Evolutionary conservation across 495 filamentous ascomycete species (phyloP).

Genomic region (Clohesyomyces aquaticus): DNA sequence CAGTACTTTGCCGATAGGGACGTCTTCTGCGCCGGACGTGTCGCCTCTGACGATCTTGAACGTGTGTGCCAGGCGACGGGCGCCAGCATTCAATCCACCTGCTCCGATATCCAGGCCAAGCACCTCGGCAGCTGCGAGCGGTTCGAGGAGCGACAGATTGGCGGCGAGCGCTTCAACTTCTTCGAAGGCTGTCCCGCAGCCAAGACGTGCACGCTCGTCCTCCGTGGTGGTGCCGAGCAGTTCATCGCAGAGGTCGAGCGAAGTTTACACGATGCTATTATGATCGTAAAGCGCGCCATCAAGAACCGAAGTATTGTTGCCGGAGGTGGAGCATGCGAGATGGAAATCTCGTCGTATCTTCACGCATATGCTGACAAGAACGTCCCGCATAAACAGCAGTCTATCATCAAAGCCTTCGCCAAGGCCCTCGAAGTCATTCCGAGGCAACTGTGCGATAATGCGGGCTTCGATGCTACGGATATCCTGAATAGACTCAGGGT

Average conservation of each 20-base stretch:
- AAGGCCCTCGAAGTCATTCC: constrained; percentile 97
- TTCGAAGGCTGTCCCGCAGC: constrained; percentile 94
- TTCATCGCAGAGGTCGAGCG: constrained; percentile 99
- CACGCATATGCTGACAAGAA: constrained; percentile 90
- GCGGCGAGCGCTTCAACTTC: constrained; percentile 96
- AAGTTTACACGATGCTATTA: constrained; percentile 96
- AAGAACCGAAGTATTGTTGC: constrained; percentile 93
- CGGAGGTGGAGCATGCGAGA: constrained; percentile 92
- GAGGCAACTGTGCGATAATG: constrained; percentile 95
- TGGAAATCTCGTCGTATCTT: constrained; percentile 93
- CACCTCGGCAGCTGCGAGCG: constrained; percentile 88
- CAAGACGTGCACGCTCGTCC: constrained; percentile 94
- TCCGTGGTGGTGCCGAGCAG: constrained; percentile 95
- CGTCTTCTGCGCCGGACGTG: constrained; percentile 96
- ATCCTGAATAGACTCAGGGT: constrained; percentile 93
- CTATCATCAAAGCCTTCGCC: constrained; percentile 95
- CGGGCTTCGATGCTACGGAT: constrained; percentile 96
- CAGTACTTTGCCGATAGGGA: constrained; percentile 97
- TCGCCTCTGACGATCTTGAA: constrained; percentile 91
- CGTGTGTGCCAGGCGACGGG: constrained; percentile 94
- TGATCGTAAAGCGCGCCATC: constrained; percentile 98
- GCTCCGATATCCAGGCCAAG: constrained; percentile 87
- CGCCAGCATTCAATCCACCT: constrained; percentile 90
- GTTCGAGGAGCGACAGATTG: constrained; percentile 97
- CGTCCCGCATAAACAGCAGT: constrained; percentile 91